Evolutionary conservation across 495 filamentous ascomycete species (phyloP).

Genomic region (Trypethelium eluteriae): DNA sequence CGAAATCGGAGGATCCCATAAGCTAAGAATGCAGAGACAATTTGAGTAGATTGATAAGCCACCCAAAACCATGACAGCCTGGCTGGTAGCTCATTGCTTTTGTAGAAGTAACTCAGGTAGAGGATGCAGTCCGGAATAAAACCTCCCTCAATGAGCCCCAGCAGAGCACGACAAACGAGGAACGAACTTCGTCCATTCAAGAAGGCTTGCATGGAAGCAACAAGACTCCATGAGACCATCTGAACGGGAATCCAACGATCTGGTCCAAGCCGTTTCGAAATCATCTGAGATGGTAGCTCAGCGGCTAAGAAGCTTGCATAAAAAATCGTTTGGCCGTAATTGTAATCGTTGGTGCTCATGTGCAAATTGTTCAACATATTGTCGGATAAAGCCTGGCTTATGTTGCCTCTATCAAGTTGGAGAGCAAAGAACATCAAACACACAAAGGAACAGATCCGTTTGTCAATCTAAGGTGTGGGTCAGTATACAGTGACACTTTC

Average conservation of each 20-base stretch:
- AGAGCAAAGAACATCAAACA: conserved; percentile 44
- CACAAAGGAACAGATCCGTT: conserved; percentile 33
- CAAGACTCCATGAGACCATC: conserved; percentile 67
- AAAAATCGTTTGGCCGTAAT: conserved; percentile 36
- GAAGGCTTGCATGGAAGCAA: conserved; percentile 59
- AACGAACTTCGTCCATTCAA: conserved; percentile 48
- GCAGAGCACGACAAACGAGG: conserved; percentile 37
- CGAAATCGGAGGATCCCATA: conserved; percentile 44
- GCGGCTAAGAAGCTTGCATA: conserved; percentile 40
- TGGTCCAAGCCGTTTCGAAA: conserved; percentile 57
- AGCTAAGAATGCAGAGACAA: conserved; percentile 43
- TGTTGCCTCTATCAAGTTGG: conserved; percentile 35
- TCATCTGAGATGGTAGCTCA: conserved; percentile 41
- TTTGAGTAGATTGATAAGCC: conserved; percentile 50
- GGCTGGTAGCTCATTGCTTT: conserved; percentile 42
- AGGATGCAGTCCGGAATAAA: conserved; percentile 37
- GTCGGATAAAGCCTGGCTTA: conserved; percentile 10
- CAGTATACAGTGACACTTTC: not conserved
- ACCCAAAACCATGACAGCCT: conserved; percentile 47
- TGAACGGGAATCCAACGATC: conserved; percentile 79
- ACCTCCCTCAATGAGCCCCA: conserved; percentile 42
- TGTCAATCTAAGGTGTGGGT: conserved; percentile 27
- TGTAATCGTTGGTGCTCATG: conserved; percentile 44
- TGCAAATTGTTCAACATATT: conserved; percentile 34
- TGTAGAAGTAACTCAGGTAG: conserved; percentile 47